Percentiles rank a stretch among this genome's conserved stretches.
These are phyloP conservation scores for Kalaharituber pfeilii DNA, from an alignment of 2,329 filamentous ascomycete species.

Conservation along the genomic window DNA sequence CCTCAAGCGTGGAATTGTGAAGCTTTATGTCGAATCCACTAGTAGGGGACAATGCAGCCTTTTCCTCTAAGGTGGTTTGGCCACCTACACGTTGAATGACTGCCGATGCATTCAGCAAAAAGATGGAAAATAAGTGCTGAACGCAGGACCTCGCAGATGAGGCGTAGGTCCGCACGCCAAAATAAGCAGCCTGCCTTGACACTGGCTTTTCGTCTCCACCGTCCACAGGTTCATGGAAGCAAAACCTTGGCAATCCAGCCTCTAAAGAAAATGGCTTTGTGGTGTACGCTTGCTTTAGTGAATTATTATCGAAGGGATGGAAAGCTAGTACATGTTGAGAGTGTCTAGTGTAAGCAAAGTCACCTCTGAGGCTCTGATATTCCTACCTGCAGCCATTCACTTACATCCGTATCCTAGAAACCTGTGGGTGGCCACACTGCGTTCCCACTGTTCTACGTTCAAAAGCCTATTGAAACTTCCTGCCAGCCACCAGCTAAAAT, in stretches of 20 bases:
- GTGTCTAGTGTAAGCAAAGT: neutral
- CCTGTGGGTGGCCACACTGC: neutral
- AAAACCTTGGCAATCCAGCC: too few relatives aligned
- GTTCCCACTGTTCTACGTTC: neutral
- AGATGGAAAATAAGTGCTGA: constrained; percentile 3
- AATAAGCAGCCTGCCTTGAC: neutral
- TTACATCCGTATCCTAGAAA: neutral
- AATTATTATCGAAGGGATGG: too few relatives aligned
- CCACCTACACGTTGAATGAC: constrained; percentile 2
- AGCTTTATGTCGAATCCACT: neutral
- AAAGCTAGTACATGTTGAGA: neutral
- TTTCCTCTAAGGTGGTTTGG: neutral
- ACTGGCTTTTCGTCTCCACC: too few relatives aligned
- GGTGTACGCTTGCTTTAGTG: too few relatives aligned
- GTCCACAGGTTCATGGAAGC: too few relatives aligned
- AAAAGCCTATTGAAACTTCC: neutral
- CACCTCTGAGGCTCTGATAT: neutral
- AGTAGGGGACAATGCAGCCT: neutral
- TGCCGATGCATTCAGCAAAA: neutral
- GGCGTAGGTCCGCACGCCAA: neutral
- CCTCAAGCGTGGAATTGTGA: constrained; percentile 4
- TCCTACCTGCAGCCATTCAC: neutral
- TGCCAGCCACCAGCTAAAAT: neutral
- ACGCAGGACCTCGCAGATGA: neutral
- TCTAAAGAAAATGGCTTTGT: too few relatives aligned